Evolutionary conservation across 1,284 basidiomycete species (phyloP), one percentile per base, ranked within the genome.

Genomic region (Porodaedalea pini): DNA sequence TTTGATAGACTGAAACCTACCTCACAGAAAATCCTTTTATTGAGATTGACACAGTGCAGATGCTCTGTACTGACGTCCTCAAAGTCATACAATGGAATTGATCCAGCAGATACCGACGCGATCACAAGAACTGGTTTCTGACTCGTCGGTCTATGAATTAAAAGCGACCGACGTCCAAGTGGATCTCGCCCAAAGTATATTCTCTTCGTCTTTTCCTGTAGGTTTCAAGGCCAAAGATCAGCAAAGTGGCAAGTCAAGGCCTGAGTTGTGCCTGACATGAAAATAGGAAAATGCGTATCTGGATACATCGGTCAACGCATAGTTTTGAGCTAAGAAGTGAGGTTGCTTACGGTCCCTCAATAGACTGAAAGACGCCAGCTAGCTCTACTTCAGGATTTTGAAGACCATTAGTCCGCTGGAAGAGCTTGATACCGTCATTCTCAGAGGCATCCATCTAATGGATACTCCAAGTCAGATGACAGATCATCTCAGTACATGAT

Each of bases 171-270:
- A 27, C 97, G 81, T 1, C 96, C 95, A 0, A 98, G 80, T 1
- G 93, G 92, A 70, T 99, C 96, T 47, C 95, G 80, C 4, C 82
- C 91, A 68, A 91, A 95, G 70, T 84, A 88, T 2, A 98, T 63
- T 34, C 72, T 77, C 37, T 70, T 69, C 2, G 76, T 72, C 37
- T 60, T 39, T 40, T 71, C 71, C 85, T 91, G 61, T 25, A 29
- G 50, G 15, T 48, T 48, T 25, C 19, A 13, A 31, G 54, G 29
- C 51, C 44, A 44, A 52, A 58, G 19, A 48, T 51, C 11, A 8
- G 37, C n/a, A 47, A 44, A 50, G 34, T 25, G n/a, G 10, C 21
- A 29, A 50, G 47, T 25, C 29, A 57, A 62, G 54, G 47, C 7
- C 27, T 19, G 4, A 49, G 2, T 25, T 17, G 34, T 39, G 43